Conservation (phyloP, 225 moss, liverwort and hornwort species). For the Physcomitrium patens region DNA sequence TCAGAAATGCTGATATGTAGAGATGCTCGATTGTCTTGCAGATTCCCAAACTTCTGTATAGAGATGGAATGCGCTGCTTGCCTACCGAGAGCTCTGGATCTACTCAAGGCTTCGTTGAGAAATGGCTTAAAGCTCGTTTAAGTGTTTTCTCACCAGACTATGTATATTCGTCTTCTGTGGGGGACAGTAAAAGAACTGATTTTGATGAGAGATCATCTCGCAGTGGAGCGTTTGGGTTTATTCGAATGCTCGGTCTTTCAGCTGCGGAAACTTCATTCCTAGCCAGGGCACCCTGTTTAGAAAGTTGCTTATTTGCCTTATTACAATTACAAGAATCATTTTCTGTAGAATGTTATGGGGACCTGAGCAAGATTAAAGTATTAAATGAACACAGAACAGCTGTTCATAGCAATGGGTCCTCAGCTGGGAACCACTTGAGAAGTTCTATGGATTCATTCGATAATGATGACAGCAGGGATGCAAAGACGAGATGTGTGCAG, state of each 20-base stretch:
- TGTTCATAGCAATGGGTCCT: conserved; percentile 5
- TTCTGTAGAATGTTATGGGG: conserved; percentile 41
- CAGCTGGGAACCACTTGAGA: conserved; percentile 4
- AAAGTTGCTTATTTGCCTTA: conserved; percentile 59
- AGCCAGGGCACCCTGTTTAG: conserved; percentile 56
- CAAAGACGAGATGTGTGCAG: conserved; percentile 62
- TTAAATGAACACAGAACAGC: conserved; percentile 14
- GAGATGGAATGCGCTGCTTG: conserved; percentile 78
- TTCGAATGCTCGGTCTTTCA: conserved; percentile 58
- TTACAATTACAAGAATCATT: conserved; percentile 41
- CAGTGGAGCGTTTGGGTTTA: conserved; percentile 63
- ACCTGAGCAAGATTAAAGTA: conserved; percentile 27
- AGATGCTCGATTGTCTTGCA: conserved; percentile 17
- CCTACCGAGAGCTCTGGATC: conserved; percentile 69
- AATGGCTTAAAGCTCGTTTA: conserved; percentile 60
- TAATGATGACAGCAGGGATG: conserved; percentile 50
- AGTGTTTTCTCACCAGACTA: conserved; percentile 71
- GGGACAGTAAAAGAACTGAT: neutral
- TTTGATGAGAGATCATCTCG: conserved; percentile 10
- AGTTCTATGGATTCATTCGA: conserved; percentile 16
- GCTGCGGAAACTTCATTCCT: conserved; percentile 66
- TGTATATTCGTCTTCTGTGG: conserved; percentile 62
- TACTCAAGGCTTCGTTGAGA: conserved; percentile 65
- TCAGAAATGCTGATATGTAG: no score
- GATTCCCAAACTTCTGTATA: conserved; percentile 74